Evolutionary conservation across 2,329 filamentous ascomycete genomes (phyloP), one percentile per base, ranked within the genome.

Genomic region (Moelleriella libera): DNA sequence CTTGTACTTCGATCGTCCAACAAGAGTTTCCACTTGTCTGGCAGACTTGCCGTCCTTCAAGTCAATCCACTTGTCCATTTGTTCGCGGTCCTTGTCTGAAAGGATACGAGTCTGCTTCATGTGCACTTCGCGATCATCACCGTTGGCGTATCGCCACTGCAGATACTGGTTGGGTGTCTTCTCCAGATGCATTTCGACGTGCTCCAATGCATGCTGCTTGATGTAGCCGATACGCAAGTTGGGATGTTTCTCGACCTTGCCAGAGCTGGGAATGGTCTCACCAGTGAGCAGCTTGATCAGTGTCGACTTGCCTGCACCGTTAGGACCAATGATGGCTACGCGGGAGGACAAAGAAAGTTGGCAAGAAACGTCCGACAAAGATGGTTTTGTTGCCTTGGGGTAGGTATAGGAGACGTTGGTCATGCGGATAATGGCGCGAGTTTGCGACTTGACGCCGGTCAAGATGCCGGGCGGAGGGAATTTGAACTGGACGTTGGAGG

Each of bases 91-190:
- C 60, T 84, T 81, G 0, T 82, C 82, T 1, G 88, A 95, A 50
- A 97, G 71, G 47, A 89, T 75, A 69, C 92, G 88, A 45, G 90
- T 97, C 69, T 95, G 89, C 77, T 98, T 98, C 80, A 98, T 81
- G 66, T 94, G 78, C 41, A 97, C 90, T 65, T 98, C 92, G 46
- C 92, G 87, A 59, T 98, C 92, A 57, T 97, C 92, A 60, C 92
- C 92, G 60, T 97, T 88, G 58, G 87, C 87, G 63, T 97, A 98
- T 58, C 92, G 86, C 92, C 92, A 98, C 68, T 97, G 92, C 34
- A 98, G 77, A 62, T 98, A 98, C 68, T 98, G 92, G 65, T 95
- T 97, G 41, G 92, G 92, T 0, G 92, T 98, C 79, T 98, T 98
- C 68, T 98, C 92, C 57, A 97, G 74, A 62, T 98, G 92, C 90